A percentile compares a stretch with the other conserved stretches of the same genome.
phyloP scores from a whole-genome alignment of 495 filamentous ascomycete species.

The Cetradonia linearis region DNA sequence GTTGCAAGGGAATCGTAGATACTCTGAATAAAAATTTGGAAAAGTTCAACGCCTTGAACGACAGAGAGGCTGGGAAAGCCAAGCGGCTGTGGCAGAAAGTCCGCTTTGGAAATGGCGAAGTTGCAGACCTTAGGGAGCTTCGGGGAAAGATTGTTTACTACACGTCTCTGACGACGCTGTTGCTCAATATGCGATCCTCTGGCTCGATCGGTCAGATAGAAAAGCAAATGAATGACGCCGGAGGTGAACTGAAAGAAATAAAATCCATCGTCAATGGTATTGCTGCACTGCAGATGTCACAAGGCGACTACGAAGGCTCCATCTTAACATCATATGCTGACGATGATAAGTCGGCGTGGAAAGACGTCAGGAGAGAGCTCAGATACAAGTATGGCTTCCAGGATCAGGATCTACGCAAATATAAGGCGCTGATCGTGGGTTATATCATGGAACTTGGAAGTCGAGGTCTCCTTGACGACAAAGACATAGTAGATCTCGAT shows the following conservation, averaged over 20 bases:
- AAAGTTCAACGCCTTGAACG: not conserved
- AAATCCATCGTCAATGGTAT: slow-evolving; percentile 24
- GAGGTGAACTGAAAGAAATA: slow-evolving; percentile 17
- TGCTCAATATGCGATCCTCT: slow-evolving; percentile 16
- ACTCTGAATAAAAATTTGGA: not conserved
- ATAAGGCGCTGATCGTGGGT: no score
- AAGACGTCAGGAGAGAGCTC: not conserved
- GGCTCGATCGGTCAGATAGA: slow-evolving; percentile 19
- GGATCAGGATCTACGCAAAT: no score
- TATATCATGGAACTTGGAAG: no score
- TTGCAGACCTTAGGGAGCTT: slow-evolving; percentile 8
- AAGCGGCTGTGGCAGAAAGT: not conserved
- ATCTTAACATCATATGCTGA: not conserved
- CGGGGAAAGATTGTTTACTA: slow-evolving; percentile 13
- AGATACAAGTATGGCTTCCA: no score
- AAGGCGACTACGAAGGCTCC: not conserved
- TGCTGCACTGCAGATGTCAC: slow-evolving; percentile 35
- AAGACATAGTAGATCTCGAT: no score
- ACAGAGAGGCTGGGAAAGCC: not conserved
- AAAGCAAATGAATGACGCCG: slow-evolving; percentile 19
- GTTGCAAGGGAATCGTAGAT: not conserved
- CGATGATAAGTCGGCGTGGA: not conserved
- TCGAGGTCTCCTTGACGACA: no score
- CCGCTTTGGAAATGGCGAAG: not conserved
- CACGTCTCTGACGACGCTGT: slow-evolving; percentile 14